Evolutionary conservation across 2,329 filamentous ascomycete species (phyloP).

Genomic region (Xylariales sp.): DNA sequence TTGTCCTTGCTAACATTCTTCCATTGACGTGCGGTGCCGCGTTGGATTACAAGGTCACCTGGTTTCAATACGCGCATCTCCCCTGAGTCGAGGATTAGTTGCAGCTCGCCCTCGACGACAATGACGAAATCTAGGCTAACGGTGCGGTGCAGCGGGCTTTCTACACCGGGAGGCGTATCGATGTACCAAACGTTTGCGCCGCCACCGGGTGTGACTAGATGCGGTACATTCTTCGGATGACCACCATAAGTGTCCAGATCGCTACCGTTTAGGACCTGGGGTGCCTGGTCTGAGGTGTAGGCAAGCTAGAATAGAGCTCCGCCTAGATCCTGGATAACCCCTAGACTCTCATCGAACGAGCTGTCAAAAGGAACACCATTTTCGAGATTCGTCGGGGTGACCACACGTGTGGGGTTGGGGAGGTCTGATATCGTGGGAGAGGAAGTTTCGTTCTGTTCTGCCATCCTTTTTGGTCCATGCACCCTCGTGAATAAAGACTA

Average conservation of each 20-base stretch:
- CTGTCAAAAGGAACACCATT: conserved; percentile 7
- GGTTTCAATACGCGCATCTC: conserved; percentile 28
- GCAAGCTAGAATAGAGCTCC: conserved; percentile 22
- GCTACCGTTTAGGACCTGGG: conserved; percentile 3
- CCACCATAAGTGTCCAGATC: conserved; percentile 6
- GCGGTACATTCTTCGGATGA: conserved; percentile 2
- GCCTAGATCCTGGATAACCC: background rate
- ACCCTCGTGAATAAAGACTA: too few relatives aligned
- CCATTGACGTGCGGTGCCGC: conserved; percentile 15
- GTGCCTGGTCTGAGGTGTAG: conserved; percentile 14
- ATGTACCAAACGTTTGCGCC: conserved; percentile 31
- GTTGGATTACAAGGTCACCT: conserved; percentile 23
- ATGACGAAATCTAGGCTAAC: conserved; percentile 34
- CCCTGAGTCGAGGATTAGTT: conserved; percentile 34
- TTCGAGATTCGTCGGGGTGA: conserved; percentile 18
- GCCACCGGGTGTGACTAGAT: conserved; percentile 10
- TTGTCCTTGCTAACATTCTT: conserved; percentile 13
- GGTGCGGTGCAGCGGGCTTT: conserved; percentile 32
- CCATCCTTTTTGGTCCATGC: too few relatives aligned
- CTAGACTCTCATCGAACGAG: conserved; percentile 2
- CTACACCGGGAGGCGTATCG: conserved; percentile 27
- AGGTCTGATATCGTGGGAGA: background rate
- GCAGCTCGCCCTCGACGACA: conserved; percentile 34
- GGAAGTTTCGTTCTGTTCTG: background rate
- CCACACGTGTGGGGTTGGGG: conserved; percentile 18